Percentiles rank a stretch among this genome's conserved stretches.
These are phyloP conservation scores for Pseudonitzschia pungens DNA, from an alignment of 108 stramenopile genomes.

Conservation along the genomic window DNA sequence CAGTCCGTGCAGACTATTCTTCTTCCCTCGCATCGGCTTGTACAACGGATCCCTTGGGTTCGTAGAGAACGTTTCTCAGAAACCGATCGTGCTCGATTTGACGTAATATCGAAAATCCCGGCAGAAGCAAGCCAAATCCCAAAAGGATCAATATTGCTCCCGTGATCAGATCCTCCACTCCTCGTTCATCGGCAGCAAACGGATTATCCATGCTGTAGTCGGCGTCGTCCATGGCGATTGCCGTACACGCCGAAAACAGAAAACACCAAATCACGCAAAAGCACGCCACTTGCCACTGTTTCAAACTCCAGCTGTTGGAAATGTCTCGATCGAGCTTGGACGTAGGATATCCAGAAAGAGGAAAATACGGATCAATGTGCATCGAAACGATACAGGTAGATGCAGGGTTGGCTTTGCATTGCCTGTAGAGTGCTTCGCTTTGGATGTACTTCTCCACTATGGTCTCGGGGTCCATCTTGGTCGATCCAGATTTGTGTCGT, in stretches of 20 bases:
- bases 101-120: background rate
- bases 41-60: background rate
- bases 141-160: background rate
- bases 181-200: background rate
- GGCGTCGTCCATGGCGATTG: background rate
- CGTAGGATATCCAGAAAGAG: background rate
- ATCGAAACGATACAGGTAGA: background rate
- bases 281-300: background rate
- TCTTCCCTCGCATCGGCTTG: no score
- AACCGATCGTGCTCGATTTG: slow-evolving; percentile 3
- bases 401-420: background rate
- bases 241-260: slow-evolving; percentile 2
- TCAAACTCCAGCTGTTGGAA: slow-evolving; percentile 1
- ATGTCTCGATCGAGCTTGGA: background rate
- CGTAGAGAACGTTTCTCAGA: background rate
- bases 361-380: background rate
- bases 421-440: background rate
- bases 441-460: background rate
- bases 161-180: background rate
- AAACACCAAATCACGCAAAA: background rate
- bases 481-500: background rate
- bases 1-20: no score
- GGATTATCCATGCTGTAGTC: no score
- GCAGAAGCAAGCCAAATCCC: background rate
- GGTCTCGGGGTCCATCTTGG: background rate